A percentile compares a stretch with the other conserved stretches of the same genome.
phyloP scores from a whole-genome alignment of 2,329 filamentous ascomycete genomes.

The Aureobasidium sp. region DNA sequence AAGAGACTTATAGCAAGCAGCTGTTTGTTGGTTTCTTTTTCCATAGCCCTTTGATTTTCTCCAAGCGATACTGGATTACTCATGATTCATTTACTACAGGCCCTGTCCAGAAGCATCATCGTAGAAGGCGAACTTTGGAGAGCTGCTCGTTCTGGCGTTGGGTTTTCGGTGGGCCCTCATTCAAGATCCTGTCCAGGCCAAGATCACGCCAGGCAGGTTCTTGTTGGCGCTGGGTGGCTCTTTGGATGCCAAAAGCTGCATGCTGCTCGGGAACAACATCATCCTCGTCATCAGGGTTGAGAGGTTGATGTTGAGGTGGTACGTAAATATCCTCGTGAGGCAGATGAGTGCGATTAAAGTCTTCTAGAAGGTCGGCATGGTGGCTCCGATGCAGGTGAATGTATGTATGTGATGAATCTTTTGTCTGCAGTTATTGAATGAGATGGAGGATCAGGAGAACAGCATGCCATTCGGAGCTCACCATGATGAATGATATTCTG shows the following conservation, averaged over 20 bases:
- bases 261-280: conserved; percentile 85
- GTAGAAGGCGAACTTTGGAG: conserved; percentile 7
- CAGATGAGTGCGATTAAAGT: conserved; percentile 39
- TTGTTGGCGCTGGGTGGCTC: conserved; percentile 64
- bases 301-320: conserved; percentile 68
- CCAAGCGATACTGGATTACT: no score
- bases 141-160: conserved; percentile 4
- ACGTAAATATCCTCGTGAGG: conserved; percentile 69
- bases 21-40: no score
- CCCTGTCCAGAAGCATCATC: neutral
- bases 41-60: no score
- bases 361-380: conserved; percentile 71
- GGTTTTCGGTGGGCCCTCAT: conserved; percentile 46
- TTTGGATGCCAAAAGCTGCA: conserved; percentile 77
- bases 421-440: neutral
- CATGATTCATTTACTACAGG: neutral
- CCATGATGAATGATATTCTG: neutral
- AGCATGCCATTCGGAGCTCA: neutral
- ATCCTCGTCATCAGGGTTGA: conserved; percentile 83
- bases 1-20: no score
- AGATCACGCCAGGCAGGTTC: conserved; percentile 76
- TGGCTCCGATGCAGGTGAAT: conserved; percentile 66
- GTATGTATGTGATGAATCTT: conserved; percentile 65
- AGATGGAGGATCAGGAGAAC: neutral
- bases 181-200: conserved; percentile 64